Evolutionary conservation across 768 basidiomycete genomes (phyloP), one percentile per base, ranked within the genome.

Genomic region (Trametes cinnabarina): DNA sequence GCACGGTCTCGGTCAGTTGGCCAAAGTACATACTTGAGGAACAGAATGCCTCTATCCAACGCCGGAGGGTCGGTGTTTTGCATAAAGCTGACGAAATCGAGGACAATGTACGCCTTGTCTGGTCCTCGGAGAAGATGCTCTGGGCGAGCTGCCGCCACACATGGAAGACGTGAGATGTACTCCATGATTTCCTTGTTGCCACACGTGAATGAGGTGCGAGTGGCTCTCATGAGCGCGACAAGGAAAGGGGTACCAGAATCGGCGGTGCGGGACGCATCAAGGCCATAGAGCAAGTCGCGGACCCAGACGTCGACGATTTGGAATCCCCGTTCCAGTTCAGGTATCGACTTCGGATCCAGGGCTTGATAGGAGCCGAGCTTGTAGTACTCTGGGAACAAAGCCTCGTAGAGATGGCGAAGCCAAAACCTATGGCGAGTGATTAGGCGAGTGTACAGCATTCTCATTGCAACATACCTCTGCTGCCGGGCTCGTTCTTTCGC

Each of bases 401-500:
- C 74, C 19, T 81, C 78, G 51, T 84, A 79, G 0, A 87, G 67
- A 25, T 70, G 73, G 4, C 61, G 63, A 8, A 85, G 68, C 79
- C 80, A 83, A 42, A 69, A 70, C 47, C 82, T 83, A 57, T 7
- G 34, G 9, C 35, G 41, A n/a, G n/a, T n/a, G n/a, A n/a, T n/a
- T 4, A 17, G 19, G 19, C 22, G n/a, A 19, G 19, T 46, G 25
- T 12, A 41, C 17, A 47, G 17, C 39, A 26, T 7, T 39, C n/a
- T 41, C 25, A 47, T 17, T 15, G 15, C 28, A 11, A 43, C 34
- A 5, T 57, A 55, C 52, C 47, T 40, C 3, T 39, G 42, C 15
- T 60, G 56, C 8, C 32, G 44, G 12, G 28, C 26, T 4, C 47
- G 56, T 23, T 60, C 52, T 23, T 15, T 22, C 12, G 42, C 28